These are phyloP conservation scores for grape (Vitis vinifera) DNA, from an alignment of 164 flowering plant species.

Conservation along the genomic window DNA sequence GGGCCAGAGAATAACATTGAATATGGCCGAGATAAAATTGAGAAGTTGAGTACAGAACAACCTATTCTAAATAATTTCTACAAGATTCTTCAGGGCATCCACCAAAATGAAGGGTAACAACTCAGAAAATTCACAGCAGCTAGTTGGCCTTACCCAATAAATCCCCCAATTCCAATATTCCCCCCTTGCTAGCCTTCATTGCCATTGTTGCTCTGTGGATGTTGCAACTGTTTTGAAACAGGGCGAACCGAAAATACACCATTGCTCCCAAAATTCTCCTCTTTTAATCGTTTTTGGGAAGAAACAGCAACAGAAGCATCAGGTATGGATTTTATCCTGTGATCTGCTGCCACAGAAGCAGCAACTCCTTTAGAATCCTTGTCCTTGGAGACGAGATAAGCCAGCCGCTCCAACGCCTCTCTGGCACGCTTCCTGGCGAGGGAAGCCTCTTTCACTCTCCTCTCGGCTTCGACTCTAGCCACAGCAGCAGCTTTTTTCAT, in stretches of 20 bases:
- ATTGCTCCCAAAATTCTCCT: constrained; percentile 12
- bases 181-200: neutral
- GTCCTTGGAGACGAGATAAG: constrained; percentile 18
- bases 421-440: constrained; percentile 58
- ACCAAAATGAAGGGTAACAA: neutral
- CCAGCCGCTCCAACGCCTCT: constrained; percentile 48
- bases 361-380: constrained; percentile 10
- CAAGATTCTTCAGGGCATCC: neutral
- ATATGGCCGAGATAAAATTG: neutral
- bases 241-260: constrained; percentile 7
- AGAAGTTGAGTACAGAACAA: neutral
- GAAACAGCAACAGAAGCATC: no score
- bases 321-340: no score
- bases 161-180: no score
- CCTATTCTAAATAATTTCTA: neutral
- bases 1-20: neutral
- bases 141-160: neutral
- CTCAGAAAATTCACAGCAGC: constrained; percentile 1
- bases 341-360: constrained; percentile 6
- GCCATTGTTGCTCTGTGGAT: neutral
- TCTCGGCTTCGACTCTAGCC: constrained; percentile 51
- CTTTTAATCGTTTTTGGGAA: neutral
- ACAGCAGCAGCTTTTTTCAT: constrained; percentile 46
- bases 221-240: constrained; percentile 7
- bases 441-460: constrained; percentile 56